These are phyloP conservation scores for Juncus effusus DNA, from an alignment of 176 grass and related monocot species.

Conservation along the genomic window DNA sequence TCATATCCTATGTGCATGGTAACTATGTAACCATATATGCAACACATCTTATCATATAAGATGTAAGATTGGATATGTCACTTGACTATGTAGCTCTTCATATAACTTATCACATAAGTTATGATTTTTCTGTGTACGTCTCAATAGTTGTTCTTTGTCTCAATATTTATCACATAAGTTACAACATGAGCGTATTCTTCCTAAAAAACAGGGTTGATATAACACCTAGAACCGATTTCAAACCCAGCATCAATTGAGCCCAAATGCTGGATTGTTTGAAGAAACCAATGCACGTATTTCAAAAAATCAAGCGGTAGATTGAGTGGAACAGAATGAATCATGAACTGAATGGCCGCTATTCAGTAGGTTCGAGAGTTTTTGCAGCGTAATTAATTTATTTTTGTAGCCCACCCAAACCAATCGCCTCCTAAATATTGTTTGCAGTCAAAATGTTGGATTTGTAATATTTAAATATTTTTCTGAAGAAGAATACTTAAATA, in stretches of 20 bases:
- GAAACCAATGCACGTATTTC: conserved; percentile 82
- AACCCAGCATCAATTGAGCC: conserved; percentile 53
- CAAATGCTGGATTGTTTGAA: conserved; percentile 78
- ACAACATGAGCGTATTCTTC: conserved; percentile 88
- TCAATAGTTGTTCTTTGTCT: no score
- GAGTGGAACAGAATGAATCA: conserved; percentile 68
- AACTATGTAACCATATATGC: no score
- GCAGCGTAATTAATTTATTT: conserved; percentile 41
- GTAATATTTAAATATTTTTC: no score
- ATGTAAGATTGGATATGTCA: no score
- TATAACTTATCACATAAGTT: no score
- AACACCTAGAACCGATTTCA: conserved; percentile 86
- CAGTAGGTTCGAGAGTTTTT: conserved; percentile 81
- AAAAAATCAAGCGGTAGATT: conserved; percentile 33
- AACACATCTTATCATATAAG: no score
- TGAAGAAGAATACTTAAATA: no score
- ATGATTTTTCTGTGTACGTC: no score
- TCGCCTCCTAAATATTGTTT: conserved; percentile 29
- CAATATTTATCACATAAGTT: no score
- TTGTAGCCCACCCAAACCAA: conserved; percentile 66
- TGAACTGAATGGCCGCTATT: conserved; percentile 79
- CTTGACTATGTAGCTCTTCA: no score
- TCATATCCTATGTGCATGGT: no score
- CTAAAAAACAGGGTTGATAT: conserved; percentile 91
- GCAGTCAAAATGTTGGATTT: no score